Evolutionary conservation across 1,284 basidiomycete species (phyloP), one percentile per base, ranked within the genome.

Genomic region (Sanghuangporus weigelae): DNA sequence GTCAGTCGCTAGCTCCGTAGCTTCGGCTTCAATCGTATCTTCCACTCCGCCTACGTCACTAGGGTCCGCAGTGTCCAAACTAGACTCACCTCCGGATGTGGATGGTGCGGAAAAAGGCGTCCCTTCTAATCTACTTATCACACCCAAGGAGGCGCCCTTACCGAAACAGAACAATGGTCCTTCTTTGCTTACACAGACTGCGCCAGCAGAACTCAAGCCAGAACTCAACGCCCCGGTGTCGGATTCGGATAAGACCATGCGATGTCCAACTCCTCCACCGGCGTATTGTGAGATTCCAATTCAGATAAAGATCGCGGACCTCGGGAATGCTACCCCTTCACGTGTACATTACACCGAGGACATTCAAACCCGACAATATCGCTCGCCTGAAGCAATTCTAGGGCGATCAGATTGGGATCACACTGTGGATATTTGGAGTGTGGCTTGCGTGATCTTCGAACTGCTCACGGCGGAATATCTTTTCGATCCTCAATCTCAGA

Each of bases 341-440:
- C 89, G 84, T 71, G 84, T 86, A 68, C 94, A 95, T 73, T 96
- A 86, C 71, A 95, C 93, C 10, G 93, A 96, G 71, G 94, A 96
- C 73, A 96, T 96, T 67, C 95, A 96, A 76, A 96, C 95, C 40
- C 83, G 95, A 38, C 95, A 96, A 73, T 96, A 96, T 74, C 89
- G 94, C 65, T 85, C 90, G 39, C 95, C 95, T 4, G 94, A 96
- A 74, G 94, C 93, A 53, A 95, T 96, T 69, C 77, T 96, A 16
- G 94, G 95, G 26, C 82, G 86, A 58, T 85, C 84, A 46, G 93
- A 95, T 71, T 96, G 94, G 94, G 91, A 90, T 64, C 79, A 85
- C 35, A 85, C 85, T 54, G 94, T 86, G 23, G 94, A 96, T 74
- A 83, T 96, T 48, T 96, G 94, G 94, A 92, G 89, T 67, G 86